Evolutionary conservation across 345 rosid species (phyloP), one percentile per base, ranked within the genome.

Genomic region (Draba incana): DNA sequence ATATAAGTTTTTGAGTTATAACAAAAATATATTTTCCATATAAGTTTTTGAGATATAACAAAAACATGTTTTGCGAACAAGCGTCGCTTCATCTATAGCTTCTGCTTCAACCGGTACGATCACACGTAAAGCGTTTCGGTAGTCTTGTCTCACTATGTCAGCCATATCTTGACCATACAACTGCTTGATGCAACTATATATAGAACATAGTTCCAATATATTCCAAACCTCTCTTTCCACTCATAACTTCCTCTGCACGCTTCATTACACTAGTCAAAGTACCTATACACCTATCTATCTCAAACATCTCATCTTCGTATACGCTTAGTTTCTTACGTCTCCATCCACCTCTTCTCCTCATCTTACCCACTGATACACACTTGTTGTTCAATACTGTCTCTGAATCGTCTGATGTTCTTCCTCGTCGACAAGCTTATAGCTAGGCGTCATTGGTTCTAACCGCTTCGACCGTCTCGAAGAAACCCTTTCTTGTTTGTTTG

Each of bases 81-180:
- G 14, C 5, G 0, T n/a, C 46, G 53, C 0, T 39, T 44, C 62
- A 52, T 11, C 1, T 4, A 52, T 4, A 52, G 37, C 43, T 62
- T 62, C 46, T 62, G 55, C 27, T 31, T 62, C 68, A 70, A 53
- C 60, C 62, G 0, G 2, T 4, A 33, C 13, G 55, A 70, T 24
- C 39, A 52, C 41, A 62, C 13, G 38, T 24, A 70, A 62, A 61
- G 25, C 68, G 5, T 11, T n/a, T 11, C 13, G 5, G 12, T 51
- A 37, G 57, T 61, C 0, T 23, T 43, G 6, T 52, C 13, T 70
- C 45, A 70, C 75, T n/a, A 2, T 9, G 0, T 52, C 61, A 61
- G 14, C 6, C 45, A 51, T 20, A 14, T 39, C 49, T 42, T 2
- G 14, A 10, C 50, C 3, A 33, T 60, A 70, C 2, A 61, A 3